phyloP scores from a whole-genome alignment of 2,329 filamentous ascomycete genomes.

The Epichloe elymi region DNA sequence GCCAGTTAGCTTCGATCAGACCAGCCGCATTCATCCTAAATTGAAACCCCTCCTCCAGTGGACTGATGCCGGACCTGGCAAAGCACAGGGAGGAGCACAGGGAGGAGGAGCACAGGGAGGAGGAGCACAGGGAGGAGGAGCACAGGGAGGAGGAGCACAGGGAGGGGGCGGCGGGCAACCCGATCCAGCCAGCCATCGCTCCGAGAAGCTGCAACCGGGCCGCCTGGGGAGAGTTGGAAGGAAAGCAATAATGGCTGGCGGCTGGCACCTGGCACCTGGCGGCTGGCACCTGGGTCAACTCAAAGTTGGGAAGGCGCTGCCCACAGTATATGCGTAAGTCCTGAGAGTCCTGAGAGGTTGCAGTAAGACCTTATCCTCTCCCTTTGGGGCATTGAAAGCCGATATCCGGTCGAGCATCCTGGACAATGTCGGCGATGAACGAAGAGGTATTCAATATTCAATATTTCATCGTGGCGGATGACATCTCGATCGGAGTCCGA shows the following conservation, averaged over 20 bases:
- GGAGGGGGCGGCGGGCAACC: too few species aligned
- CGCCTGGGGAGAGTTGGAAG: too few species aligned
- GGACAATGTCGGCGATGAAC: neutral
- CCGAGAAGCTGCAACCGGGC: too few species aligned
- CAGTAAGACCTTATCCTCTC: neutral
- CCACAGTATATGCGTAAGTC: too few species aligned
- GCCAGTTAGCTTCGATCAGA: neutral
- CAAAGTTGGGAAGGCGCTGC: too few species aligned
- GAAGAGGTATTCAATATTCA: neutral
- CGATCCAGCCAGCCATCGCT: too few species aligned
- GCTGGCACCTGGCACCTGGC: too few species aligned
- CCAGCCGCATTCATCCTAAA: neutral
- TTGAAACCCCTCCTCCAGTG: neutral
- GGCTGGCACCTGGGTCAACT: too few species aligned
- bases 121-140: neutral
- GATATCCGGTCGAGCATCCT: neutral
- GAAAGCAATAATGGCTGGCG: too few species aligned
- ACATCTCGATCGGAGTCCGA: neutral
- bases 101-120: neutral
- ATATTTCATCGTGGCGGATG: neutral
- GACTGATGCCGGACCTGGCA: neutral
- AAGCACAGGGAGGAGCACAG: neutral
- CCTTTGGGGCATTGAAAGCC: neutral
- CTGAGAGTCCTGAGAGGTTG: too few species aligned
- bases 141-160: neutral